Percentiles rank a stretch among this genome's conserved stretches.
phyloP scores from a whole-genome alignment of 2,329 filamentous ascomycete genomes.

The Xylariaceae sp. region DNA sequence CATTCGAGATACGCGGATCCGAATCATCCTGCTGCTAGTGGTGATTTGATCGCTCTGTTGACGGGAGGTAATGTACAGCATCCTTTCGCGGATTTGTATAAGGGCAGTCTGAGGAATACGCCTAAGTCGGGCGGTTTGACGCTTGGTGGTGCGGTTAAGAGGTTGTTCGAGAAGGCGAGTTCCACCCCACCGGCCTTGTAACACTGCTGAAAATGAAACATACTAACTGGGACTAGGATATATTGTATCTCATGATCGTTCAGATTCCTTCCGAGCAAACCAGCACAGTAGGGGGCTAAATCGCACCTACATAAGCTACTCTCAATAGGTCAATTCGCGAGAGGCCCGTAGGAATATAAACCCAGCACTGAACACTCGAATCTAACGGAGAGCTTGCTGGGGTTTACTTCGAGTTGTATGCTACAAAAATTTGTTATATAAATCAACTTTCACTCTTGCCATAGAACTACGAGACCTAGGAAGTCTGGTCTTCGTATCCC shows the following conservation, averaged over 20 bases:
- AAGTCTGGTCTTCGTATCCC: too few relatives aligned
- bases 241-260: constrained; percentile 10
- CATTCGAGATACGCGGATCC: constrained; percentile 10
- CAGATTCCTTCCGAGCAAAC: constrained; percentile 4
- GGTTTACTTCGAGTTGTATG: too few relatives aligned
- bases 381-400: too few relatives aligned
- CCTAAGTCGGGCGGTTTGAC: neutral
- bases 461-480: too few relatives aligned
- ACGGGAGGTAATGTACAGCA: constrained; percentile 15
- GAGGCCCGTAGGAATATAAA: too few relatives aligned
- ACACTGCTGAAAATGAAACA: neutral
- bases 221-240: constrained; percentile 6
- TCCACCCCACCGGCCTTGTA: constrained; percentile 1
- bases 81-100: neutral
- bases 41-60: neutral
- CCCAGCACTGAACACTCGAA: too few relatives aligned
- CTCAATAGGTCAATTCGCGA: too few relatives aligned
- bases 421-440: too few relatives aligned
- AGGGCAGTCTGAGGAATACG: too few relatives aligned
- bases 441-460: too few relatives aligned
- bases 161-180: neutral
- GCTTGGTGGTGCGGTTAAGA: neutral
- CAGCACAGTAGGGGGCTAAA: too few relatives aligned
- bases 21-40: constrained; percentile 2
- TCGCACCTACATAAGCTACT: too few relatives aligned